These are phyloP conservation scores for Aspergillus clavatus DNA, from an alignment of 2,329 filamentous ascomycete species.

Conservation along the genomic window DNA sequence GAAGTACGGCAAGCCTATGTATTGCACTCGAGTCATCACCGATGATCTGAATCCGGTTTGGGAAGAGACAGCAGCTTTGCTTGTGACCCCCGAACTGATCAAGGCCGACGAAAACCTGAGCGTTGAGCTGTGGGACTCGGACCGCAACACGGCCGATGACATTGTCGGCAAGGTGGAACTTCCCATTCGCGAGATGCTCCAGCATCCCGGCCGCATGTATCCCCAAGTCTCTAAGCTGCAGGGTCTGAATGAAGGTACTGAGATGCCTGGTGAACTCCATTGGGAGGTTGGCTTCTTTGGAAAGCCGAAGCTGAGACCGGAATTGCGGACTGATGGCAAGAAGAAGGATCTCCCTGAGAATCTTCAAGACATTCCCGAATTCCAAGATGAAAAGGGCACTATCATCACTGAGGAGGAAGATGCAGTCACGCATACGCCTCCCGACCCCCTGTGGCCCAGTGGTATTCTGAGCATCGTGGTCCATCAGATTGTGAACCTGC, in stretches of 20 bases:
- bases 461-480: constrained; percentile 81
- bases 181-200: constrained; percentile 90
- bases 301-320: constrained; percentile 81
- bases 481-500: constrained; percentile 92
- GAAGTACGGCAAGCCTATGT: constrained; percentile 96
- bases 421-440: constrained; percentile 81
- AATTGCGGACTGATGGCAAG: constrained; percentile 80
- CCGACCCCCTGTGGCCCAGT: constrained; percentile 93
- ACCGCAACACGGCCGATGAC: constrained; percentile 86
- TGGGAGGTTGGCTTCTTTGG: constrained; percentile 97
- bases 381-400: constrained; percentile 83
- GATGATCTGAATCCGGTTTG: constrained; percentile 92
- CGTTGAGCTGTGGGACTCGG: constrained; percentile 94
- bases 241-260: constrained; percentile 75
- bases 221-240: constrained; percentile 77
- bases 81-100: constrained; percentile 85
- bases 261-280: constrained; percentile 88
- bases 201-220: constrained; percentile 90
- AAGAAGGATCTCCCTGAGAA: constrained; percentile 70
- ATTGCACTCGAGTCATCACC: constrained; percentile 92
- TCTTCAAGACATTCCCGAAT: constrained; percentile 66
- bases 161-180: constrained; percentile 92
- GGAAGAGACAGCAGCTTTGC: constrained; percentile 77
- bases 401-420: constrained; percentile 71
- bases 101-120: constrained; percentile 91